Evolutionary conservation across 768 basidiomycete genomes (phyloP), one percentile per base, ranked within the genome.

Genomic region (Rossbeevera mucosa): DNA sequence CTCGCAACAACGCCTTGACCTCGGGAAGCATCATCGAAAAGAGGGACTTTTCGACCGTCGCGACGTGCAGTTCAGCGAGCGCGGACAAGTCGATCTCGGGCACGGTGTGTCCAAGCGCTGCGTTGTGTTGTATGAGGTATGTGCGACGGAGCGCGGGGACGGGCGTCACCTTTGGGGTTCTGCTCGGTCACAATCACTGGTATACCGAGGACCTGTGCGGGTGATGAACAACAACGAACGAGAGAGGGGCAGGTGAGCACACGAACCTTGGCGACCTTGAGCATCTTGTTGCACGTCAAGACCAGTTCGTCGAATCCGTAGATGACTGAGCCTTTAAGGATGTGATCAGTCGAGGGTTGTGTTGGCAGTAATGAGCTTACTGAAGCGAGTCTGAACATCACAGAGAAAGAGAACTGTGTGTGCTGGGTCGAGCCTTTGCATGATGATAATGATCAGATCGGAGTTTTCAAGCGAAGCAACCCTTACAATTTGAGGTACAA

Each of bases 11-110:
- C 2, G 69, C 54, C 48, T 74, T 68, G 6, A 94, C 79, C 29
- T 89, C 81, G 6, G 85, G 79, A 0, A 82, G 85, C 50, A 85
- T 60, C 94, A 96, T 95, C 1, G 88, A 89, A 73, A 97, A 96
- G 48, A 80, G 77, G 0, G 83, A 82, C 67, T 96, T 96, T 59
- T 85, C 80, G 62, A 82, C 75, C 9, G 82, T 80, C 36, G 77
- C 85, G 29, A 85, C 67, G 53, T 80, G 75, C 24, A 88, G 72
- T 4, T 76, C 57, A 0, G 76, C 86, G 1, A 89, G 76, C 28
- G 78, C 73, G 13, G 68, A 60, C 53, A 78, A 67, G 59, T 79
- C 77, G 53, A 92, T 74, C 47, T 81, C 83, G 0, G 83, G 78
- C 33, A 80, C 79, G 5, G 84, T 89, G 16, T 74, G 72, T 0